Base-by-base conservation (phyloP, 805 yeast species). In the Spathaspora arborariae region DNA sequence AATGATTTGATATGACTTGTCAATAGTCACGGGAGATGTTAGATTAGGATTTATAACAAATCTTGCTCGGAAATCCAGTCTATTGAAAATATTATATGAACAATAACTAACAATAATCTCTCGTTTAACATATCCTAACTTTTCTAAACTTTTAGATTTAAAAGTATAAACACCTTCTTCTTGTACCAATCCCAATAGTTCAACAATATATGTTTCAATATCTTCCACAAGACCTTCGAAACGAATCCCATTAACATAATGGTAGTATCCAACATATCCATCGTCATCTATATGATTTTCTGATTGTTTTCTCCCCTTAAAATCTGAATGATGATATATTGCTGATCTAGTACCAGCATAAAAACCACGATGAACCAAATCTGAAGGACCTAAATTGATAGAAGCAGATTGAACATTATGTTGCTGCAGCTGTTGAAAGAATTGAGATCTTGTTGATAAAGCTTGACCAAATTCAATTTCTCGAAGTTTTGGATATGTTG, bases 1-100 rank as follows among this genome's bases (percentile, higher is more conserved):
- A 3, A 55, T 49, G 18, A 65, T 59, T 20, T 63, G 70, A 41
- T 58, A 64, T 2, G 67, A 44, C 44, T 63, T 62, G 45, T 72
- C 76, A n/a, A 66, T 50, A 41, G 46, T 48, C 8, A 56, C 47
- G 2, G 53, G 47, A 1, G 53, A 43, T 36, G 46, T 52, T 38
- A 48, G 52, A 6, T 53, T 41, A n/a, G 65, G 60, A 16, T 56
- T 54, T 5, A 77, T 58, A 16, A 76, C 67, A 49, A 59, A 79
- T 76, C 57, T 81, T 62, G 55, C 89, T 80, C 97, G 73, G 35
- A 91, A 67, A 62, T 92, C 99, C 4, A 84, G 76, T 46, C 76
- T 76, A 34, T 81, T 70, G 57, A 94, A 88, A 16, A 84, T 75
- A 63, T 94, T 91, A 68, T 82, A 88, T 13, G 82, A 65, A 62